Base-by-base conservation (phyloP, 2,329 filamentous ascomycete genomes). In the Penicillium olsonii region DNA sequence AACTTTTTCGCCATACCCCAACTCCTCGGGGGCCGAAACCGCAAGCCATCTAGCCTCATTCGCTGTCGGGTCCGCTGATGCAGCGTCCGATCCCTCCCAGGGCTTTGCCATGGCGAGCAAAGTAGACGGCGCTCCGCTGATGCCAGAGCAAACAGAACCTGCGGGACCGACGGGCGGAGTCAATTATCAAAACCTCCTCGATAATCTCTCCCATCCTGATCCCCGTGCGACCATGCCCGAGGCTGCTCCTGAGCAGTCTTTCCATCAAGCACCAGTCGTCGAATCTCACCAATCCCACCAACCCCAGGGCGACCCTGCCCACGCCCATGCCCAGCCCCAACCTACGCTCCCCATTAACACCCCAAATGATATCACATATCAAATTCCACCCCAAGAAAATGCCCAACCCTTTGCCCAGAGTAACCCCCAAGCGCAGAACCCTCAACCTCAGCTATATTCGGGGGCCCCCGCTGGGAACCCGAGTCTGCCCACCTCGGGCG, bases 131-230 rank as follows among this genome's bases (percentile, higher is more conserved):
- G 50, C 65, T 49, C 45, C n/a, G n/a, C n/a, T n/a, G n/a, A n/a
- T n/a, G n/a, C n/a, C n/a, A n/a, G n/a, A n/a, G n/a, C n/a, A n/a
- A n/a, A n/a, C n/a, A n/a, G n/a, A n/a, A n/a, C n/a, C n/a, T n/a
- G n/a, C n/a, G n/a, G n/a, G n/a, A n/a, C n/a, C n/a, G 42, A 49
- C 54, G 54, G 65, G 63, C 46, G 75, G 72, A 52, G 71, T 78
- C 61, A 73, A 77, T 60, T 75, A 75, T 58, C 75, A 78, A 62
- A 73, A 68, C 48, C 62, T 78, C 48, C 69, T 78, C 61, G 74
- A 77, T 67, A 77, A 75, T 60, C 68, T 77, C 31, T 69, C 73
- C 51, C 67, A 70, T 39, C 68, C 67, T 24, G 56, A 64, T 33
- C 55, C 59, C 45, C 62, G 61, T 50, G 55, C 56, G 42, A 60